These are phyloP conservation scores for Colletotrichum brevisporum DNA, from an alignment of 2,329 filamentous ascomycete genomes.

Conservation along the genomic window DNA sequence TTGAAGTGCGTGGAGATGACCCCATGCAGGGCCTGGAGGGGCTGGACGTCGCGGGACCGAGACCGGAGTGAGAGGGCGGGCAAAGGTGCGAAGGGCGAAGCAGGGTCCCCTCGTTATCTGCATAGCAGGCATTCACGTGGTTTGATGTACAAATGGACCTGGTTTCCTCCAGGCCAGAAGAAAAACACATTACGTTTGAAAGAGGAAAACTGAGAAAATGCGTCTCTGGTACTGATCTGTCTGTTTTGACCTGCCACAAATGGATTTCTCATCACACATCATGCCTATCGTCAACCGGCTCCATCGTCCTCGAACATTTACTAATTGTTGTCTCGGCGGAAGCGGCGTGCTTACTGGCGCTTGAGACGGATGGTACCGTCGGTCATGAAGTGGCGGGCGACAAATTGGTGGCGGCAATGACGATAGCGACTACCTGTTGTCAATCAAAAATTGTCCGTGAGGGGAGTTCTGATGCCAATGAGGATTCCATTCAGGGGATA, in stretches of 20 bases:
- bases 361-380: conserved; percentile 94
- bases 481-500: no score
- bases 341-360: conserved; percentile 67
- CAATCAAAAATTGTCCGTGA: conserved; percentile 9
- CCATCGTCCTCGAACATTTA: conserved; percentile 28
- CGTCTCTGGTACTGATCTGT: conserved; percentile 40
- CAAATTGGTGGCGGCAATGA: conserved; percentile 89
- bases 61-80: conserved; percentile 73
- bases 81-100: conserved; percentile 35
- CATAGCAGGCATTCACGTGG: conserved; percentile 63
- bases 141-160: conserved; percentile 37
- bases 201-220: conserved; percentile 39
- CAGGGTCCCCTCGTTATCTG: no score
- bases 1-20: conserved; percentile 75
- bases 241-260: conserved; percentile 43
- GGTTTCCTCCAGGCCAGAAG: conserved; percentile 20
- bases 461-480: no score
- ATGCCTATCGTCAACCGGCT: conserved; percentile 33
- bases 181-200: conserved; percentile 26
- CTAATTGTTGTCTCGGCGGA: no score
- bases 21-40: conserved; percentile 97
- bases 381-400: conserved; percentile 83
- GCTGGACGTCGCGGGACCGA: conserved; percentile 93
- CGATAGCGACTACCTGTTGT: conserved; percentile 80
- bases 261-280: conserved; percentile 38